Evolutionary conservation across 805 yeast species (phyloP).

Genomic region (Wickerhamomyces hampshirensis): DNA sequence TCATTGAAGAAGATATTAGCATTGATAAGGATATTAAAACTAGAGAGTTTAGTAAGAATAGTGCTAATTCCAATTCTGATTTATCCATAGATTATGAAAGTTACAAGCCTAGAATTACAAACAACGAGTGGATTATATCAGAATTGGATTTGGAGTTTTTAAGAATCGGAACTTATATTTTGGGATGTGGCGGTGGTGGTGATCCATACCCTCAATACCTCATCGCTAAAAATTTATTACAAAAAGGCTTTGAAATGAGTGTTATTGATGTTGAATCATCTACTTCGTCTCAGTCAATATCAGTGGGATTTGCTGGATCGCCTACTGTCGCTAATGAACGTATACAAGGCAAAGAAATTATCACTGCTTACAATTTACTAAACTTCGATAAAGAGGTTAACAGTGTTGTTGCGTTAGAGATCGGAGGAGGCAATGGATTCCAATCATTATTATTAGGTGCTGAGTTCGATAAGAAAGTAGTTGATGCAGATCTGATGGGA

Average conservation of each 20-base stretch:
- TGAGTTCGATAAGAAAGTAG: constrained; percentile 26
- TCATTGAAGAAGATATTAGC: constrained; percentile 2
- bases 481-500: constrained; percentile 42
- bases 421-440: constrained; percentile 42
- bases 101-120: constrained; percentile 29
- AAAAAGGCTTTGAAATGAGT: constrained; percentile 30
- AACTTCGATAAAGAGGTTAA: constrained; percentile 25
- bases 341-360: constrained; percentile 34
- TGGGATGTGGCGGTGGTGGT: constrained; percentile 53
- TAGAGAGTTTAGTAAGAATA: neutral
- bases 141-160: constrained; percentile 35
- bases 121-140: constrained; percentile 32
- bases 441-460: constrained; percentile 27
- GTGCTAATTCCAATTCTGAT: neutral
- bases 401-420: constrained; percentile 34
- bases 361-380: constrained; percentile 27
- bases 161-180: constrained; percentile 39
- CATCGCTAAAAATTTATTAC: constrained; percentile 29
- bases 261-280: constrained; percentile 30
- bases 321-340: constrained; percentile 44
- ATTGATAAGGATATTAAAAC: neutral
- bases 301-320: constrained; percentile 40
- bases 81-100: constrained; percentile 4
- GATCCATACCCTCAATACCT: constrained; percentile 40
- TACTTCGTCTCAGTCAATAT: constrained; percentile 8